Percentiles rank a stretch among this genome's conserved stretches.
Evolutionary conservation across 2,329 filamentous ascomycete species (phyloP).

Genomic region (Arthroderma sp.): DNA sequence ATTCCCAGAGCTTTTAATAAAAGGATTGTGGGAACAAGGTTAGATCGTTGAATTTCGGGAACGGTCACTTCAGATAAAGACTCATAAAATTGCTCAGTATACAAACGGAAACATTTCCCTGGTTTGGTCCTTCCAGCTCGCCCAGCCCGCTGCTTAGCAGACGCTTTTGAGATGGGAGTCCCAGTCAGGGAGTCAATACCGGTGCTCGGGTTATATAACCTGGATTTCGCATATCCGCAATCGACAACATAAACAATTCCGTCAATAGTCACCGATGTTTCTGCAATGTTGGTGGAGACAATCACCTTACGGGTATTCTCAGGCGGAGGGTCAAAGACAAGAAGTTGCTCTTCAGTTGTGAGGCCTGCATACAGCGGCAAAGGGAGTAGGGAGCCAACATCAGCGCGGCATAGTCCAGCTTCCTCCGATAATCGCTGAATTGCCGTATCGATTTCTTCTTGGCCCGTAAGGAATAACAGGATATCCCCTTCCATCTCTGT

Average conservation of each 20-base stretch:
- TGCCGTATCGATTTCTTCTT: conserved; percentile 78
- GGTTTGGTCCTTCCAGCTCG: conserved; percentile 78
- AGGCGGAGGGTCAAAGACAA: conserved; percentile 74
- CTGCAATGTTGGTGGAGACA: conserved; percentile 88
- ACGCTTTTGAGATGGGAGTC: conserved; percentile 75
- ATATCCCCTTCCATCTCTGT: conserved; percentile 75
- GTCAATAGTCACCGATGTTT: conserved; percentile 88
- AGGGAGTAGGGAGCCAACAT: conserved; percentile 49
- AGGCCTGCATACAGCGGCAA: conserved; percentile 83
- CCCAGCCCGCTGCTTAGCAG: conserved; percentile 81
- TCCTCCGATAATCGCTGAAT: conserved; percentile 69
- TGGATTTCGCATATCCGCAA: conserved; percentile 78
- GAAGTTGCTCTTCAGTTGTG: conserved; percentile 83
- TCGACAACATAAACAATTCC: conserved; percentile 87
- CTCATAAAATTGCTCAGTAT: conserved; percentile 62
- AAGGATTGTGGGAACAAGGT: conserved; percentile 74
- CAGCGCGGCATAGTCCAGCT: conserved; percentile 47
- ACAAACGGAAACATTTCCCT: conserved; percentile 89
- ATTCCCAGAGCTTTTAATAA: conserved; percentile 92
- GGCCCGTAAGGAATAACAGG: conserved; percentile 78
- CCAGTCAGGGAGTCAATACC: conserved; percentile 80
- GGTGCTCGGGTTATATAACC: conserved; percentile 69
- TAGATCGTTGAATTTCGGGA: conserved; percentile 85
- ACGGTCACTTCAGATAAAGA: conserved; percentile 57
- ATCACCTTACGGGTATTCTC: conserved; percentile 81